Evolutionary conservation across 2,329 filamentous ascomycete genomes (phyloP).

Genomic region (Drechslera avenae): DNA sequence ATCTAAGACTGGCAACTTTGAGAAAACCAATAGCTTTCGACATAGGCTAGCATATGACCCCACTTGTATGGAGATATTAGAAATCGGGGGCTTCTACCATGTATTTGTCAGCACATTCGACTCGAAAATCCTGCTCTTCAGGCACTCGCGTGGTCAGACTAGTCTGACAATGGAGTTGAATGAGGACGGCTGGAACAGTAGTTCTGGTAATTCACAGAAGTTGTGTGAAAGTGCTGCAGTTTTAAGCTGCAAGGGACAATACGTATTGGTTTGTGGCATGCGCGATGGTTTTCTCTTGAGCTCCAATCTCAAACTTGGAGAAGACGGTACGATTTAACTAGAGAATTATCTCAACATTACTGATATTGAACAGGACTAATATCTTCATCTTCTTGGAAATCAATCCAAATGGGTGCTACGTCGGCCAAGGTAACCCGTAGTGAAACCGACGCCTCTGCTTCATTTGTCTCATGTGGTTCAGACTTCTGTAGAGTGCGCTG

Average conservation of each 20-base stretch:
- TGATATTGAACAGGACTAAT: constrained; percentile 7
- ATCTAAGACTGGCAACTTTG: constrained; percentile 22
- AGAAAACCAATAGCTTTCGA: constrained; percentile 8
- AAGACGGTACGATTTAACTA: constrained; percentile 12
- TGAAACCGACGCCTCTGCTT: constrained; percentile 30
- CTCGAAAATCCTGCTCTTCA: constrained; percentile 31
- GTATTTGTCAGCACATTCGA: constrained; percentile 40
- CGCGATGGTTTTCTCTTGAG: constrained; percentile 42
- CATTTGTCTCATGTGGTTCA: constrained; percentile 48
- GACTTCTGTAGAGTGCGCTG: constrained; percentile 45
- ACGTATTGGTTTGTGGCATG: constrained; percentile 43
- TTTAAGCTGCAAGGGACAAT: constrained; percentile 12
- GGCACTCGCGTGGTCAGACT: constrained; percentile 8
- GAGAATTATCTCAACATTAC: not conserved
- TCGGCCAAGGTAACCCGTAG: constrained; percentile 32
- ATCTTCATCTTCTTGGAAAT: constrained; percentile 11
- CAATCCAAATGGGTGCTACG: constrained; percentile 34
- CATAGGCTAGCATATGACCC: constrained; percentile 33
- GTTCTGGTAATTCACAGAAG: constrained; percentile 11
- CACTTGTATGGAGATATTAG: constrained; percentile 43
- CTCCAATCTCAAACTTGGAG: constrained; percentile 5
- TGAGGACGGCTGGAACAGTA: constrained; percentile 16
- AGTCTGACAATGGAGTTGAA: constrained; percentile 5
- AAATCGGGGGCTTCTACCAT: constrained; percentile 20
- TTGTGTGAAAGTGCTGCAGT: constrained; percentile 42